Conservation (phyloP, 1,284 basidiomycete species). For the Lignosus rhinocerotis region DNA sequence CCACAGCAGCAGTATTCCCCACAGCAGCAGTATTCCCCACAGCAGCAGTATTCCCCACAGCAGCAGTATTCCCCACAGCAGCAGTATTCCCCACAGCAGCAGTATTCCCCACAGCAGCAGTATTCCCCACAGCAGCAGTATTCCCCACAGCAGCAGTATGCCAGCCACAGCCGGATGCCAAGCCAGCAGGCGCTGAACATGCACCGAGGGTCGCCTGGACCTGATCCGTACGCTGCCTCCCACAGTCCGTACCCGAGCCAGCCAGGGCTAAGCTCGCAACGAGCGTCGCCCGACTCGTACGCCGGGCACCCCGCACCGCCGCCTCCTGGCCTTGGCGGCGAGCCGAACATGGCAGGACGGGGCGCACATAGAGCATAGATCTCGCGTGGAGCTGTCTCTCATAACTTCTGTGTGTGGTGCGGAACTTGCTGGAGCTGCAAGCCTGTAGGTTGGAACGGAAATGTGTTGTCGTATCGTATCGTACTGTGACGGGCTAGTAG, state of each 20-base stretch:
- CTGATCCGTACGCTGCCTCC: conserved; percentile 9
- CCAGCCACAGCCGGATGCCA: conserved; percentile 1
- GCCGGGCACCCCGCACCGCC: conserved; percentile 14
- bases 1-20: conserved; percentile 1
- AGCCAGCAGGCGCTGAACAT: conserved; percentile 11
- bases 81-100: conserved; percentile 2
- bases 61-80: too few relatives aligned
- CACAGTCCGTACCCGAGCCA: conserved; percentile 5
- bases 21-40: conserved; percentile 2
- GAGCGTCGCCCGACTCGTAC: conserved; percentile 18
- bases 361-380: conserved; percentile 19
- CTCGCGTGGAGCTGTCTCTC: not conserved
- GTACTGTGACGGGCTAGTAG: conserved; percentile 22
- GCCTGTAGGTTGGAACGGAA: conserved; percentile 15
- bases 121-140: conserved; percentile 26
- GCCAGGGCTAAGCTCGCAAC: conserved; percentile 7
- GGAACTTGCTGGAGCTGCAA: not conserved
- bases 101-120: conserved; percentile 2
- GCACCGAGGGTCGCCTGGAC: conserved; percentile 8
- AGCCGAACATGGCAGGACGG: conserved; percentile 24
- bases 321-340: conserved; percentile 24
- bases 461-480: conserved; percentile 2
- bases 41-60: conserved; percentile 32
- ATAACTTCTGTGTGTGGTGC: not conserved
- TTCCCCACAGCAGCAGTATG: conserved; percentile 19